A percentile compares a stretch with the other conserved stretches of the same genome.
Evolutionary conservation across 176 grass and related monocot genomes (phyloP).

Genomic region (Cocos nucifera): DNA sequence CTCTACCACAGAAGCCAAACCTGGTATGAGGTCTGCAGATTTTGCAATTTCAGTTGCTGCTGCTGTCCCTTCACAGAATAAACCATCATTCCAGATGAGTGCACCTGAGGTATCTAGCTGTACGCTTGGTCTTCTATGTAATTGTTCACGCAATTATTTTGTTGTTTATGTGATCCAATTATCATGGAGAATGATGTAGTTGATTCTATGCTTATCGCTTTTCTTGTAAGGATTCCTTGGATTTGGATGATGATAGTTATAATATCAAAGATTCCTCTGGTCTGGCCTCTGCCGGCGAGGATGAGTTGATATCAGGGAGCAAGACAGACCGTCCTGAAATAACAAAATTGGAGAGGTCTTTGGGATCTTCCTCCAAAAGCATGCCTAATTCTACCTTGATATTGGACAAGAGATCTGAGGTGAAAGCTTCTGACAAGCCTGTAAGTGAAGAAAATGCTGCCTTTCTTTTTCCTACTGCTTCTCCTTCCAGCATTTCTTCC

Average conservation of each 20-base stretch:
- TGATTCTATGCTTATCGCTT: not conserved
- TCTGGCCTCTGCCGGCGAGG: conserved; percentile 6
- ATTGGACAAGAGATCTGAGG: conserved; percentile 20
- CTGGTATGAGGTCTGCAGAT: not conserved
- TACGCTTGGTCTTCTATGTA: not conserved
- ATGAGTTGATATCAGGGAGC: conserved; percentile 6
- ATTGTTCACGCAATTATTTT: no score
- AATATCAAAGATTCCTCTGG: not conserved
- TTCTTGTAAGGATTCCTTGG: conserved; percentile 22
- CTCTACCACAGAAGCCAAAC: conserved; percentile 7
- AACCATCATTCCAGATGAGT: conserved; percentile 17
- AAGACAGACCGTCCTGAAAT: not conserved
- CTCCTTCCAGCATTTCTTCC: not conserved
- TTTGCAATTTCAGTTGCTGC: conserved; percentile 17
- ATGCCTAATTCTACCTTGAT: conserved; percentile 11
- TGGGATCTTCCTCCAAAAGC: conserved; percentile 9
- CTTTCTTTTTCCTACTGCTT: not conserved
- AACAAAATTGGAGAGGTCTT: conserved; percentile 20
- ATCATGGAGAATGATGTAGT: not conserved
- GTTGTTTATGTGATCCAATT: no score
- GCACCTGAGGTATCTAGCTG: conserved; percentile 20
- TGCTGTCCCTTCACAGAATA: conserved; percentile 3
- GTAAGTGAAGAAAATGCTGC: not conserved
- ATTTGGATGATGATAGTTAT: conserved; percentile 23
- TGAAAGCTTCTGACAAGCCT: conserved; percentile 6